These are phyloP conservation scores for Tylopilus microsporus DNA, from an alignment of 1,284 basidiomycete genomes.

Conservation along the genomic window DNA sequence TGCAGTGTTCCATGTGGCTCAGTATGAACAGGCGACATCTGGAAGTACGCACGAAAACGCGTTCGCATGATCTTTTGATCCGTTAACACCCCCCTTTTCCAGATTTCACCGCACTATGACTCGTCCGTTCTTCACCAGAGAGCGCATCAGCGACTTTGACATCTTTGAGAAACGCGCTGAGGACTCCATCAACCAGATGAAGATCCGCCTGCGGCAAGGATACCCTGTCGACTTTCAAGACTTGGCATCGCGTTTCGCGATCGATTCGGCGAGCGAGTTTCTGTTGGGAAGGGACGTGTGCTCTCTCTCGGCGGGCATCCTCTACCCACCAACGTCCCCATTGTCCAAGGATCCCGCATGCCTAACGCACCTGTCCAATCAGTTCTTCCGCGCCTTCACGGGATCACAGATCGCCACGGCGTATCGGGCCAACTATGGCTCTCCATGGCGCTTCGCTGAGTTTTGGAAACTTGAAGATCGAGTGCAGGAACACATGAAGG, in stretches of 20 bases:
- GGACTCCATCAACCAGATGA: slow-evolving; percentile 39
- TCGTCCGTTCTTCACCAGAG: slow-evolving; percentile 53
- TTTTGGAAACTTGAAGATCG: slow-evolving; percentile 22
- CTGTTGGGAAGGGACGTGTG: slow-evolving; percentile 42
- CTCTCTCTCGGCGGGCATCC: slow-evolving; percentile 34
- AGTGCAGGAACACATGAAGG: slow-evolving; percentile 16
- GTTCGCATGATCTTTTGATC: neutral
- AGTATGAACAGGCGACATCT: slow-evolving; percentile 41
- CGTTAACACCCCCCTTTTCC: neutral
- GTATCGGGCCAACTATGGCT: slow-evolving; percentile 19
- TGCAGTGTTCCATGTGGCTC: neutral
- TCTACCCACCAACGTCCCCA: slow-evolving; percentile 33
- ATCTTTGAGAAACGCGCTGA: slow-evolving; percentile 47
- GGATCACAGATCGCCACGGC: slow-evolving; percentile 15
- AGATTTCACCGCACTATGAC: slow-evolving; percentile 58
- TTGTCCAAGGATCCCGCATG: slow-evolving; percentile 13
- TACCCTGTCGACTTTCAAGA: slow-evolving; percentile 52
- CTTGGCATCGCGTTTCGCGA: slow-evolving; percentile 41
- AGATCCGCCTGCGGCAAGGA: slow-evolving; percentile 38
- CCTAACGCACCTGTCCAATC: slow-evolving; percentile 22
- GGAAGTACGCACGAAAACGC: slow-evolving; percentile 40
- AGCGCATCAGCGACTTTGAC: slow-evolving; percentile 52
- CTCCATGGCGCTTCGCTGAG: slow-evolving; percentile 25
- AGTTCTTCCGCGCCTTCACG: slow-evolving; percentile 26
- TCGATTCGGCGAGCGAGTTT: slow-evolving; percentile 49